phyloP scores from a whole-genome alignment of 305 asterid genomes.

The Petunia hybrid region DNA sequence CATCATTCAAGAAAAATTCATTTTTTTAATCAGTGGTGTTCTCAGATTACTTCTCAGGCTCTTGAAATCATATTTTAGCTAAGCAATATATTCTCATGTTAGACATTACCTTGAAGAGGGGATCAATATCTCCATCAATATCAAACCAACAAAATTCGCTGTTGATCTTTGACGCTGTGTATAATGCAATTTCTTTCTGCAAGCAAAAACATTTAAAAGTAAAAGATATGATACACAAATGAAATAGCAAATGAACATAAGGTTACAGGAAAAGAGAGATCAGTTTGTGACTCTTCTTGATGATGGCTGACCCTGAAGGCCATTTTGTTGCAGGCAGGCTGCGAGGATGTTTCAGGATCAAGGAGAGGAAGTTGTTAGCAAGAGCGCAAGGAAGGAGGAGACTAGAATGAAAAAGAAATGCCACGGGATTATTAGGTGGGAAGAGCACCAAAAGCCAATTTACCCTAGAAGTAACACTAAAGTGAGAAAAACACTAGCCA shows the following conservation, averaged over 20 bases:
- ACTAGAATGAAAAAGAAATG: constrained; percentile 26
- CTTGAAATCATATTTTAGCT: background rate
- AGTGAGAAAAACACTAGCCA: constrained; percentile 22
- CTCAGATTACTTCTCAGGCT: background rate
- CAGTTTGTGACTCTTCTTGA: constrained; percentile 25
- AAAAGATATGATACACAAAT: constrained; percentile 15
- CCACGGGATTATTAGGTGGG: background rate
- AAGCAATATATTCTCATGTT: constrained; percentile 22
- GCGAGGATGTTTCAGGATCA: background rate
- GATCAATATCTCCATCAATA: constrained; percentile 98
- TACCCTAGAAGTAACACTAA: background rate
- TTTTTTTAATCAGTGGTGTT: constrained; percentile 9
- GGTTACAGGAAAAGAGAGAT: constrained; percentile 13
- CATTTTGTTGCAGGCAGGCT: background rate
- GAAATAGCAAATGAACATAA: background rate
- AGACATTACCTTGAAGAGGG: constrained; percentile 88
- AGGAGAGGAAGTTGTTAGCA: background rate
- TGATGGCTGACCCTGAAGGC: constrained; percentile 15
- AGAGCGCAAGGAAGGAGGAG: constrained; percentile 24
- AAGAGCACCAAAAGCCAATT: background rate
- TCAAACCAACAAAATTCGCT: constrained; percentile 97
- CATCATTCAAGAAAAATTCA: background rate
- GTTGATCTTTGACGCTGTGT: constrained; percentile 95
- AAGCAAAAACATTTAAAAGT: constrained; percentile 41
- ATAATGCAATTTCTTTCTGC: constrained; percentile 99